phyloP scores from a whole-genome alignment of 352 stramenopile genomes.

The Pythium monospermum region DNA sequence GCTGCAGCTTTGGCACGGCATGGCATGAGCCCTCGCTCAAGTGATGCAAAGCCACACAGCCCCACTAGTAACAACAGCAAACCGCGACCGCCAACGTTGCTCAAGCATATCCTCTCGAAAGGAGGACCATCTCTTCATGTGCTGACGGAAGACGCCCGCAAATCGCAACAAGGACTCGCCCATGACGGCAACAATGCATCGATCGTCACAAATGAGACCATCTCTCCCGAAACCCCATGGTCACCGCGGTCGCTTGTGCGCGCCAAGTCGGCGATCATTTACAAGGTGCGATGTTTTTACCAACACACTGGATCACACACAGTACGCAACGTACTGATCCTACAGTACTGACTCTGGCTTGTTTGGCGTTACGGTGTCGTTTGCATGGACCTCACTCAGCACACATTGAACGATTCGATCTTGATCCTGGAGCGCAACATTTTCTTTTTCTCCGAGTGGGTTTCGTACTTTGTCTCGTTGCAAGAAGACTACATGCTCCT shows the following conservation, averaged over 20 bases:
- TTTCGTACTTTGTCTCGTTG: slow-evolving; percentile 76
- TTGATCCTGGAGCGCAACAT: slow-evolving; percentile 76
- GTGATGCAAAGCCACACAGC: background rate
- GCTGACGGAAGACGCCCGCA: slow-evolving; percentile 4
- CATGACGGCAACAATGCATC: slow-evolving; percentile 82
- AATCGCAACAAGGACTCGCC: slow-evolving; percentile 22
- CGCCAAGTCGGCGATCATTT: slow-evolving; percentile 82
- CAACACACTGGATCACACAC: too few relatives aligned
- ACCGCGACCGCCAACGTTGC: background rate
- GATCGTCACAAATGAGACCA: slow-evolving; percentile 54
- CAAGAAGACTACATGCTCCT: slow-evolving; percentile 77
- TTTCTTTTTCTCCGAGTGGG: slow-evolving; percentile 81
- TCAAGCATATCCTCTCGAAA: slow-evolving; percentile 16
- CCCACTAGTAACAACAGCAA: background rate
- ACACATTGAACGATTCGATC: slow-evolving; percentile 84
- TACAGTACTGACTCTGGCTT: too few relatives aligned
- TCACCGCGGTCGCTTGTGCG: slow-evolving; percentile 80
- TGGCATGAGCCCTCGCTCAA: background rate
- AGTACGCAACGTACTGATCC: too few relatives aligned
- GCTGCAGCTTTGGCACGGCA: background rate
- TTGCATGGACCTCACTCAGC: slow-evolving; percentile 24
- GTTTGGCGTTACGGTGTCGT: too few relatives aligned
- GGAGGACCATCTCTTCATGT: background rate
- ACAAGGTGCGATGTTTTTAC: too few relatives aligned
- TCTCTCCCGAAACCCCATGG: slow-evolving; percentile 55